phyloP scores from a whole-genome alignment of 208 protist species.

The Wallacemonas sp. region DNA sequence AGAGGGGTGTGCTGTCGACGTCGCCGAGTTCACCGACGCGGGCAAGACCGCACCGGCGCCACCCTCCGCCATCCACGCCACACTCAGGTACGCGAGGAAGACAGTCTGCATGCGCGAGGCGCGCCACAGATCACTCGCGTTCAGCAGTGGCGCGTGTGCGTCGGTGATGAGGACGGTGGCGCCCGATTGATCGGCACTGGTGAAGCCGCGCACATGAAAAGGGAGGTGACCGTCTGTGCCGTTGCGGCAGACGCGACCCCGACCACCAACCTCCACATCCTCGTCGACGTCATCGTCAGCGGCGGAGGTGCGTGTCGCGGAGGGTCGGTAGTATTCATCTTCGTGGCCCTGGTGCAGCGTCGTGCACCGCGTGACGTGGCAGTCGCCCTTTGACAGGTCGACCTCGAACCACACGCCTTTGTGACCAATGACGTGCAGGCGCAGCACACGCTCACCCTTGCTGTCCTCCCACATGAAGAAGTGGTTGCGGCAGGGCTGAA shows the following conservation, averaged over 20 bases:
- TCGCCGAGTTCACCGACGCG: background rate
- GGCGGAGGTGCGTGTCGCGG: background rate
- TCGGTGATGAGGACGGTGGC: conserved; percentile 65
- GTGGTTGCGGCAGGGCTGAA: conserved; percentile 67
- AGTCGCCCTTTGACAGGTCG: conserved; percentile 68
- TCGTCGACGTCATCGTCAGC: background rate
- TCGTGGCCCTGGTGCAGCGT: conserved; percentile 6
- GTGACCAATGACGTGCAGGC: conserved; percentile 57
- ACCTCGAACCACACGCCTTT: conserved; percentile 79
- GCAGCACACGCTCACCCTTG: conserved; percentile 44
- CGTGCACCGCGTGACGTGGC: conserved; percentile 44
- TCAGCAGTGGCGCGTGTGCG: conserved; percentile 37
- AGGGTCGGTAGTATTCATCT: background rate
- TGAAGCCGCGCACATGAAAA: conserved; percentile 65
- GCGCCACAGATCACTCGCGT: conserved; percentile 40
- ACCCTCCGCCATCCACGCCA: conserved; percentile 36
- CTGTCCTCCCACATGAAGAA: conserved; percentile 82
- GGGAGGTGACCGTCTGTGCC: conserved; percentile 9
- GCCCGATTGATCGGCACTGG: conserved; percentile 49
- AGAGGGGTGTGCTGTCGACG: background rate
- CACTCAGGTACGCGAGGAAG: conserved; percentile 40
- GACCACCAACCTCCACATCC: background rate
- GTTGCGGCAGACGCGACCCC: background rate
- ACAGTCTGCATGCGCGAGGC: conserved; percentile 33
- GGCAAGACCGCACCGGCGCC: background rate